A percentile compares a stretch with the other conserved stretches of the same genome.
phyloP scores from a whole-genome alignment of 1,139 yeast species.

The Geotrichum citri-aurantii region DNA sequence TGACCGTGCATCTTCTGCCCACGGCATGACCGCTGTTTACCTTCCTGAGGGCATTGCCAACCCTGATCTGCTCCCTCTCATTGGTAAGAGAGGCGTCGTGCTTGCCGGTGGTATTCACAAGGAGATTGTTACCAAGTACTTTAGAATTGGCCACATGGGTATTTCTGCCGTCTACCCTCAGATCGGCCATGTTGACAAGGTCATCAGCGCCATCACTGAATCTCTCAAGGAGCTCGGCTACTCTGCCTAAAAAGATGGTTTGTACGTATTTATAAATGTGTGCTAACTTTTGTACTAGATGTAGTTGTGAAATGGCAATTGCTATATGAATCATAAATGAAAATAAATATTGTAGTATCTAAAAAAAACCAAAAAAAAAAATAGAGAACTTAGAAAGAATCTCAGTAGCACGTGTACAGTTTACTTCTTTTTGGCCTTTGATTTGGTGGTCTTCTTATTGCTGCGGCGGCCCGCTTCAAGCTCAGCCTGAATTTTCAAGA shows the following conservation, averaged over 20 bases:
- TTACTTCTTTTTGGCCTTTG: not conserved
- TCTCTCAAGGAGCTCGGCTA: conserved; percentile 18
- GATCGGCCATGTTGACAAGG: conserved; percentile 17
- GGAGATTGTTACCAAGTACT: conserved; percentile 73
- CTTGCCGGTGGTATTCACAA: conserved; percentile 90
- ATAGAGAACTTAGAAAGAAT: too few relatives aligned
- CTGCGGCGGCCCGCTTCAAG: conserved; percentile 4
- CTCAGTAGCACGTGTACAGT: not conserved
- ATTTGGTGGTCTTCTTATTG: conserved; percentile 7
- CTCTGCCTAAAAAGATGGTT: not conserved
- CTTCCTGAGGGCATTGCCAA: conserved; percentile 74
- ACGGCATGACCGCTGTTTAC: conserved; percentile 83
- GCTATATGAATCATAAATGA: not conserved
- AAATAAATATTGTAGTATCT: not conserved
- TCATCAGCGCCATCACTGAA: conserved; percentile 15
- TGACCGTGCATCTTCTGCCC: conserved; percentile 61
- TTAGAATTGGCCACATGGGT: conserved; percentile 97
- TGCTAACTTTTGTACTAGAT: not conserved
- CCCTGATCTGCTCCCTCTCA: conserved; percentile 50
- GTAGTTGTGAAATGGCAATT: not conserved
- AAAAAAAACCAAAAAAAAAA: not conserved
- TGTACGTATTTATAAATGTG: not conserved
- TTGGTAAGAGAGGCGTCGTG: conserved; percentile 67
- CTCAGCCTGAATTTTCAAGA: conserved; percentile 37
- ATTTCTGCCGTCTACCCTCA: conserved; percentile 44